A percentile compares a stretch with the other conserved stretches of the same genome.
Conservation (phyloP, 2,329 filamentous ascomycete genomes). For the Aspergillus spinulosporus region DNA sequence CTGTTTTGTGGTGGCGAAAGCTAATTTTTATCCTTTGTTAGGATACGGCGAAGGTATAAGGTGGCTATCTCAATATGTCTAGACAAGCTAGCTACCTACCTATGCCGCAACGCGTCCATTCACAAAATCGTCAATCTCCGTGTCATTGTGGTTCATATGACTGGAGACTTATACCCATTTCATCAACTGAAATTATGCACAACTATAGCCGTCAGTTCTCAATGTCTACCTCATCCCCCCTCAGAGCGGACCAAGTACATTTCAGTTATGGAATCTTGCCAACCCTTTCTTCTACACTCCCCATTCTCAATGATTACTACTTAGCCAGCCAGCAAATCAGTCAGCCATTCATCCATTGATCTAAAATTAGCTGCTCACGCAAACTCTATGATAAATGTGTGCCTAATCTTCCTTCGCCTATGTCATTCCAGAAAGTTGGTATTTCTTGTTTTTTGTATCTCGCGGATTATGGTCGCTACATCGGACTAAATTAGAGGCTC, state of each 20-base stretch:
- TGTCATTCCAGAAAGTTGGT: not conserved
- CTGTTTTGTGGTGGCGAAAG: not conserved
- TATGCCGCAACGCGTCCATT: not conserved
- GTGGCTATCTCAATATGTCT: constrained; percentile 92
- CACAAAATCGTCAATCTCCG: not conserved
- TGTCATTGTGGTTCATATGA: not conserved
- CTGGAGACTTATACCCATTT: not conserved
- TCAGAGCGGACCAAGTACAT: not conserved
- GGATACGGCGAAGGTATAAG: constrained; percentile 86
- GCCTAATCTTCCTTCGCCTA: not conserved
- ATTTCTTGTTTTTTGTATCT: too few relatives aligned
- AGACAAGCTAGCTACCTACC: not conserved
- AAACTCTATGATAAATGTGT: not conserved
- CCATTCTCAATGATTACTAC: not conserved
- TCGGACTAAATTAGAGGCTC: too few relatives aligned
- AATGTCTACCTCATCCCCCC: not conserved
- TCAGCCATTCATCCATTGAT: not conserved
- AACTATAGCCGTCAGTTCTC: not conserved
- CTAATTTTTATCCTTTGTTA: constrained; percentile 31
- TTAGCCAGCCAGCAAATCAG: not conserved
- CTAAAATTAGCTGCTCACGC: not conserved
- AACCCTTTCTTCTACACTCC: not conserved
- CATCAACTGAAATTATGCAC: not conserved
- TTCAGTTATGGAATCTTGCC: not conserved
- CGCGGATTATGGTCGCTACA: too few relatives aligned